phyloP scores from a whole-genome alignment of 495 filamentous ascomycete species.

The Talaromyces proteolyticus region DNA sequence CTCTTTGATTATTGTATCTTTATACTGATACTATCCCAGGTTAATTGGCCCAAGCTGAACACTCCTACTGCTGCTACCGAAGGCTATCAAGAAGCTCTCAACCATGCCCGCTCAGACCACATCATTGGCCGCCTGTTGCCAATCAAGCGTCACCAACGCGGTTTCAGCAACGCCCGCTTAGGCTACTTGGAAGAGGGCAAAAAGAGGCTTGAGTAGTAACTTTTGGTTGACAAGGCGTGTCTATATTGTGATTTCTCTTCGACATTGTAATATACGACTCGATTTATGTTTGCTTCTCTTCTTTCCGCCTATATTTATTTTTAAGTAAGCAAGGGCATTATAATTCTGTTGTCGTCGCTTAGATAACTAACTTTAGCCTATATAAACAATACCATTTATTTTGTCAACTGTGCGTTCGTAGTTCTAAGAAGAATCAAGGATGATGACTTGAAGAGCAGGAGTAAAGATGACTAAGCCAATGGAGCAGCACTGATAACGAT shows the following conservation, averaged over 20 bases:
- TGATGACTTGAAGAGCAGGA: too few relatives aligned
- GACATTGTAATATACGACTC: neutral
- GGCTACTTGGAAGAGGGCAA: slow-evolving; percentile 90
- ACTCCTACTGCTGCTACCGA: slow-evolving; percentile 78
- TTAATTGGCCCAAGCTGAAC: slow-evolving; percentile 96
- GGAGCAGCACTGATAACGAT: too few relatives aligned
- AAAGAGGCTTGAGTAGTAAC: slow-evolving; percentile 77
- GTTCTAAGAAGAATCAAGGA: too few relatives aligned
- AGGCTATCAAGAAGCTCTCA: slow-evolving; percentile 81
- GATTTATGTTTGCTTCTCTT: neutral
- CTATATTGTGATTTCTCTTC: neutral
- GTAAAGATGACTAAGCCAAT: too few relatives aligned
- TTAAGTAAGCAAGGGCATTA: neutral
- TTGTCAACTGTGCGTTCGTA: neutral
- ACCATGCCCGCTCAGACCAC: slow-evolving; percentile 66
- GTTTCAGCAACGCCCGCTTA: slow-evolving; percentile 69
- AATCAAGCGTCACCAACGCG: slow-evolving; percentile 58
- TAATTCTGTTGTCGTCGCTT: neutral
- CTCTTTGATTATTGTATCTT: neutral
- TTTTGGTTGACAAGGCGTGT: neutral
- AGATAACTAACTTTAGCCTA: neutral
- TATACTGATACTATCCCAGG: slow-evolving; percentile 42
- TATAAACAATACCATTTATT: too few relatives aligned
- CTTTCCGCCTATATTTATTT: neutral
- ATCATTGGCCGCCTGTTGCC: slow-evolving; percentile 68